phyloP scores from a whole-genome alignment of 306 rosid species.

The Glycine tomentella region DNA sequence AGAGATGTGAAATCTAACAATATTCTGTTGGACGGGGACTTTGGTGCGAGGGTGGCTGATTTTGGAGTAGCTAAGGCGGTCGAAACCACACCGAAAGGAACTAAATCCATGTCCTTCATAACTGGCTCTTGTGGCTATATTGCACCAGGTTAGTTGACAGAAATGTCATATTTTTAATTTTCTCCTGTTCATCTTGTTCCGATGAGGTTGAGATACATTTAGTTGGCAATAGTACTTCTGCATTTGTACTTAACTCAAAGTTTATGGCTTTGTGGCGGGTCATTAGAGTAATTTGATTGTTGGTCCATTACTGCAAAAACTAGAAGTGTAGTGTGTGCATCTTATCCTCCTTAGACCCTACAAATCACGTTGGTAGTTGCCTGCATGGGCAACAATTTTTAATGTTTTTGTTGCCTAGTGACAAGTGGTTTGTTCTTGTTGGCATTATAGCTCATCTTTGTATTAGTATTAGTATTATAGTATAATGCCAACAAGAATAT shows the following conservation, averaged over 20 bases:
- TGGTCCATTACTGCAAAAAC: slow-evolving; percentile 3
- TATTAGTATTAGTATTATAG: not conserved
- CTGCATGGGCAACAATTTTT: slow-evolving; percentile 23
- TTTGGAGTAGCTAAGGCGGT: slow-evolving; percentile 92
- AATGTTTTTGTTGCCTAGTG: slow-evolving; percentile 35
- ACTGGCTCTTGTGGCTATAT: slow-evolving; percentile 99
- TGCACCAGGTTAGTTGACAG: slow-evolving; percentile 93
- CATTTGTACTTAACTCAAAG: slow-evolving; percentile 14
- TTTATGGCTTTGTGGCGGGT: too few relatives aligned
- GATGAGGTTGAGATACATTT: slow-evolving; percentile 19
- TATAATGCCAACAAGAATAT: not conserved
- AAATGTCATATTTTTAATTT: slow-evolving; percentile 16
- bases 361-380: slow-evolving; percentile 5
- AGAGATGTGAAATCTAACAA: slow-evolving; percentile 94
- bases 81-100: slow-evolving; percentile 64
- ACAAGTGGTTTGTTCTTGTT: slow-evolving; percentile 15
- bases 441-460: slow-evolving; percentile 12
- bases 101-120: slow-evolving; percentile 81
- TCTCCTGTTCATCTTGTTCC: not conserved
- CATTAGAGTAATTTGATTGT: slow-evolving; percentile 17
- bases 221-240: not conserved
- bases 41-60: slow-evolving; percentile 90
- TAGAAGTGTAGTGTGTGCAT: slow-evolving; percentile 6
- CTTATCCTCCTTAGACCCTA: slow-evolving; percentile 14
- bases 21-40: slow-evolving; percentile 88